These are phyloP conservation scores for Coix lacrymajobi DNA, from an alignment of 176 grass and related monocot species.

Conservation along the genomic window DNA sequence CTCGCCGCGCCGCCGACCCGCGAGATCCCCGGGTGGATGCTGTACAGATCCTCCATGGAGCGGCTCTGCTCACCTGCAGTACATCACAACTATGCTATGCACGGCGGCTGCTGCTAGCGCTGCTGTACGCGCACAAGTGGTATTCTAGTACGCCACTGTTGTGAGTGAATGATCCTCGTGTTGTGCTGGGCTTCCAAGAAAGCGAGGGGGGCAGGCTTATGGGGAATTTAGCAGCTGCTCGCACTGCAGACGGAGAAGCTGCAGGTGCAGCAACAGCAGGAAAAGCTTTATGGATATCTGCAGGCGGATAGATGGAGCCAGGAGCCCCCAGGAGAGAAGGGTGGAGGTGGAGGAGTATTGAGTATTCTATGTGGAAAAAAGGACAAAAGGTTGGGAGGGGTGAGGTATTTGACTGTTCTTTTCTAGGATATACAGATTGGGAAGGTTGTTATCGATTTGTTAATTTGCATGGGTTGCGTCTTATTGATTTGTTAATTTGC, in stretches of 20 bases:
- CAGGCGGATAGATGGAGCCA: constrained; percentile 13
- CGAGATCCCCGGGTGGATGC: constrained; percentile 79
- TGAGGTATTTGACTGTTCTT: neutral
- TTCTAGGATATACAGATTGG: neutral
- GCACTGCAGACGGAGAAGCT: constrained; percentile 41
- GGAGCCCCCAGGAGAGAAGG: neutral
- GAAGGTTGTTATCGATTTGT: constrained; percentile 20
- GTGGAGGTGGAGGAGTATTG: no score
- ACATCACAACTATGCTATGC: constrained; percentile 19
- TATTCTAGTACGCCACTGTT: constrained; percentile 30
- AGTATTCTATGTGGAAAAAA: constrained; percentile 21
- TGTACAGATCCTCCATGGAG: constrained; percentile 90
- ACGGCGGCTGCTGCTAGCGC: neutral
- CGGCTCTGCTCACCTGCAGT: constrained; percentile 8
- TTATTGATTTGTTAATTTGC: constrained; percentile 14
- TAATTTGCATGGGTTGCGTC: constrained; percentile 1
- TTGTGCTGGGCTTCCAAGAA: neutral
- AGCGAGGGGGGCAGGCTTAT: constrained; percentile 27
- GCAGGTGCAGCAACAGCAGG: constrained; percentile 13
- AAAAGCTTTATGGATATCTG: constrained; percentile 37
- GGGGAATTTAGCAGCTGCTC: constrained; percentile 48
- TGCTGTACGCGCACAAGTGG: constrained; percentile 14
- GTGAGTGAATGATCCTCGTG: constrained; percentile 27
- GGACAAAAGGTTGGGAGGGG: neutral
- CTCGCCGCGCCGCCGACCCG: constrained; percentile 24